A percentile compares a stretch with the other conserved stretches of the same genome.
Conservation (phyloP, 1,284 basidiomycete genomes). For the Cystobasidiaceae sp. region DNA sequence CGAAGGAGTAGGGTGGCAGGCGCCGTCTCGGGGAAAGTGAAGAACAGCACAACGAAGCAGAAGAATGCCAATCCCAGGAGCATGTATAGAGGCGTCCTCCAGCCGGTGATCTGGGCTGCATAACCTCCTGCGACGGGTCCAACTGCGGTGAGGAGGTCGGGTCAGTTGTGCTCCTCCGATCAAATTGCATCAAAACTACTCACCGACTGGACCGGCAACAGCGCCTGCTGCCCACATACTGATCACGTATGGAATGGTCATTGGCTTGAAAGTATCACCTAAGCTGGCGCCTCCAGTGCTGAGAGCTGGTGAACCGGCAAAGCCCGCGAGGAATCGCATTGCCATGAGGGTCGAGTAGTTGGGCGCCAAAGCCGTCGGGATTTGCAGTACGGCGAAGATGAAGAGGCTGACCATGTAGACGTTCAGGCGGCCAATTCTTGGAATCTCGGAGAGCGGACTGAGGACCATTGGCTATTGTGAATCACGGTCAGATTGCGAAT, state of each 20-base stretch:
- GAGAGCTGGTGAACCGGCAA: slow-evolving; percentile 47
- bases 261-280: slow-evolving; percentile 40
- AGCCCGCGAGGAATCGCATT: slow-evolving; percentile 44
- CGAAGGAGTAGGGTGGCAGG: slow-evolving; percentile 45
- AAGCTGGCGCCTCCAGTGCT: slow-evolving; percentile 48
- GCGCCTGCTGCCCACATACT: slow-evolving; percentile 43
- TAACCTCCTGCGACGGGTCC: slow-evolving; percentile 30
- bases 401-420: slow-evolving; percentile 37
- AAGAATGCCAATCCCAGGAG: slow-evolving; percentile 36
- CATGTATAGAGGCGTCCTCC: slow-evolving; percentile 45
- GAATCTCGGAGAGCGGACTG: slow-evolving; percentile 44
- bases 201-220: slow-evolving; percentile 38
- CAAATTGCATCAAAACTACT: not conserved
- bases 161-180: not conserved
- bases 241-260: slow-evolving; percentile 41
- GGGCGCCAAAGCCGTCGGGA: slow-evolving; percentile 33
- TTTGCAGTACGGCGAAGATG: slow-evolving; percentile 34
- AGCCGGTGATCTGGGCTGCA: slow-evolving; percentile 34
- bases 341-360: slow-evolving; percentile 37
- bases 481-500: too few relatives aligned
- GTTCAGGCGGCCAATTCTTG: slow-evolving; percentile 38
- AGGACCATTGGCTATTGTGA: slow-evolving; percentile 45
- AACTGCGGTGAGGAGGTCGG: not conserved
- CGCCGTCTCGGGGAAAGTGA: slow-evolving; percentile 45
- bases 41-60: slow-evolving; percentile 15